Evolutionary conservation across 106 monocot species (phyloP), one percentile per base, ranked within the genome.

Genomic region (Apostasia shenzhenica): DNA sequence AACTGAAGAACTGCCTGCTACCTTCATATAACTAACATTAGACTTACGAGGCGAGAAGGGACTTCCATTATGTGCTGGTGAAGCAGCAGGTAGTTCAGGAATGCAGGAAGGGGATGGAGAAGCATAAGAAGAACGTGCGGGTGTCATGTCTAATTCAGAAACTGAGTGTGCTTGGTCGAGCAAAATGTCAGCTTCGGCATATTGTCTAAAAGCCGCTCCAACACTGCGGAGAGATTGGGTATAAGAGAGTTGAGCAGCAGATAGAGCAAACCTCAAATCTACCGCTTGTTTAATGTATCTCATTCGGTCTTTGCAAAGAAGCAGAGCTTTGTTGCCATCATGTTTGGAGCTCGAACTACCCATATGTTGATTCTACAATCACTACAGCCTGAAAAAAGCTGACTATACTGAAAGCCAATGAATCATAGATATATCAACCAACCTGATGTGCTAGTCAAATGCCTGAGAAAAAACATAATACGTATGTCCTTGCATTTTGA

Each of bases 191-290:
- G 77, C 80, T 67, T 94, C 94, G 2, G 76, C 81, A 41, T 87
- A 91, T 61, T 79, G 78, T 41, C 85, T 51, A 40, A 94, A 63
- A 55, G 90, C 85, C 45, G 44, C 72, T 50, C 94, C 94, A 3
- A 88, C 45, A 63, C 72, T 83, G 48, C 81, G 85, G 6, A 94
- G 87, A 54, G 90, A 90, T 61, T 88, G 90, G 44, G 81, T 72
- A 67, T 91, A 94, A 12, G 85, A 76, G 1, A 91, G 85, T 52
- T 94, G 90, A 48, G 90, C 85, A 42, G 94, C 94, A 8, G 94
- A 90, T 9, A 94, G 70, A 45, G 90, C 87, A 67, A 72, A 90
- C 68, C 94, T 87, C 11, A 81, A 80, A 61, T 94, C 90, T 44
- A 85, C 70, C 6, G 90, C 94, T 67, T 84, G 80, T 67, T 81